Percentiles rank a stretch among this genome's conserved stretches.
Evolutionary conservation across 2,329 filamentous ascomycete genomes (phyloP).

Genomic region (Fusarium robinianum): DNA sequence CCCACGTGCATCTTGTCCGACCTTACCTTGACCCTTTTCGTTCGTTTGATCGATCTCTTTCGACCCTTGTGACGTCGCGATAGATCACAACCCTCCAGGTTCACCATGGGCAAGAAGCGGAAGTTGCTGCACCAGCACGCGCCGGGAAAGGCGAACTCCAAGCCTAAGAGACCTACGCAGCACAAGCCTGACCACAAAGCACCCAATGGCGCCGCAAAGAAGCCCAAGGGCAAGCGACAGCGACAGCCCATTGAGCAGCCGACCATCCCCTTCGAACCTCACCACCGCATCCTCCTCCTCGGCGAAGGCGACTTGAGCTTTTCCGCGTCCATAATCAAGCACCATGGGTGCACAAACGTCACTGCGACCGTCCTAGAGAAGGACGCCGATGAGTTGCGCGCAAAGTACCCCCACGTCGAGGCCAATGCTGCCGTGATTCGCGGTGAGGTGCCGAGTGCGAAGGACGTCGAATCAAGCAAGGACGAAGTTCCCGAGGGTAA

Average conservation of each 20-base stretch:
- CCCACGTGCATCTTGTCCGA: slow-evolving; percentile 9
- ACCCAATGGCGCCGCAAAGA: slow-evolving; percentile 24
- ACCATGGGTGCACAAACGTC: slow-evolving; percentile 68
- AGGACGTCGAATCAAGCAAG: slow-evolving; percentile 13
- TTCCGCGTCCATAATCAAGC: slow-evolving; percentile 65
- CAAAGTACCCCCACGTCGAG: slow-evolving; percentile 75
- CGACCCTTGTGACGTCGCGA: slow-evolving; percentile 18
- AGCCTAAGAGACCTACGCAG: slow-evolving; percentile 28
- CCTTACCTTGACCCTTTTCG: neutral
- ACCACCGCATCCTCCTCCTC: slow-evolving; percentile 73
- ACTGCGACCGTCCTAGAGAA: slow-evolving; percentile 72
- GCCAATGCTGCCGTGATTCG: slow-evolving; percentile 60
- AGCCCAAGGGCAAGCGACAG: slow-evolving; percentile 35
- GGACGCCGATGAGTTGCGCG: slow-evolving; percentile 58
- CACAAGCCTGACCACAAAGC: slow-evolving; percentile 29
- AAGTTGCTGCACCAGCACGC: slow-evolving; percentile 44
- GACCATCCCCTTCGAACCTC: slow-evolving; percentile 68
- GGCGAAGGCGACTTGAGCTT: slow-evolving; percentile 86
- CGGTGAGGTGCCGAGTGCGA: slow-evolving; percentile 26
- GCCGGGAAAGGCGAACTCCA: slow-evolving; percentile 12
- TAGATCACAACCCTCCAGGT: slow-evolving; percentile 6
- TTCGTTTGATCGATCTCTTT: no score
- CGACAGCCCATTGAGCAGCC: slow-evolving; percentile 42
- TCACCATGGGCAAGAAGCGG: slow-evolving; percentile 48
- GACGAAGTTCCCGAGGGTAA: slow-evolving; percentile 1